Conservation (phyloP, 257 asterid genomes). For the Lantana camara region DNA sequence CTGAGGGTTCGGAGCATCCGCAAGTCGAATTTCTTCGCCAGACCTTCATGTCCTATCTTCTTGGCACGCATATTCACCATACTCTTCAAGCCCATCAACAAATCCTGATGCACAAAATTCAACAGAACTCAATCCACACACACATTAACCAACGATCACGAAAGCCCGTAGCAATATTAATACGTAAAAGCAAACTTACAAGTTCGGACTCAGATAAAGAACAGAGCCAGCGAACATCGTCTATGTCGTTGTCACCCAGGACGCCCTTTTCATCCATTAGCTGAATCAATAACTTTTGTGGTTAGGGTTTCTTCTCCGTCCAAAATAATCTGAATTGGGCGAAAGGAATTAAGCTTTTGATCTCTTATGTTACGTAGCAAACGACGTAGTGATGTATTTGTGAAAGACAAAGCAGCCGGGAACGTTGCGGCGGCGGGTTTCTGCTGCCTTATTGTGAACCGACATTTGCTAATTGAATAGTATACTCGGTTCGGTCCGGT, state of each 20-base stretch:
- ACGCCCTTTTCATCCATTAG: constrained; percentile 23
- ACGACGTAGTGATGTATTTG: not conserved
- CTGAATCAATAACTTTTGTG: not conserved
- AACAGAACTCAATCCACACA: not conserved
- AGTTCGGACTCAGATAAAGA: constrained; percentile 76
- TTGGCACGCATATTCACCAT: constrained; percentile 65
- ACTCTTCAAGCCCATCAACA: constrained; percentile 54
- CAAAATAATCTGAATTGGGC: not conserved
- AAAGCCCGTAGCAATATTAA: not conserved
- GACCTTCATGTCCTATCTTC: constrained; percentile 49
- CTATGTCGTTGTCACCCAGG: constrained; percentile 49
- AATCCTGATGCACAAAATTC: constrained; percentile 48
- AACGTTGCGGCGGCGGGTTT: not conserved
- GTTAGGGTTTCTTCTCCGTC: not conserved
- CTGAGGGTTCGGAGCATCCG: constrained; percentile 58
- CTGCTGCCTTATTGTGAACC: too few species aligned
- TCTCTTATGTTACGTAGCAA: not conserved
- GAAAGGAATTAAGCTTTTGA: not conserved
- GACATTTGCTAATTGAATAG: too few species aligned
- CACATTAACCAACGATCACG: not conserved
- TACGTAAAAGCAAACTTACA: constrained; percentile 36
- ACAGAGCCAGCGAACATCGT: constrained; percentile 81
- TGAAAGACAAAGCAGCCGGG: not conserved
- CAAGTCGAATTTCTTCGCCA: constrained; percentile 61
- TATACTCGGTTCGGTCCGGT: too few species aligned